Conservation (phyloP, 805 yeast species). For the Zygosaccharomyces siamensis region DNA sequence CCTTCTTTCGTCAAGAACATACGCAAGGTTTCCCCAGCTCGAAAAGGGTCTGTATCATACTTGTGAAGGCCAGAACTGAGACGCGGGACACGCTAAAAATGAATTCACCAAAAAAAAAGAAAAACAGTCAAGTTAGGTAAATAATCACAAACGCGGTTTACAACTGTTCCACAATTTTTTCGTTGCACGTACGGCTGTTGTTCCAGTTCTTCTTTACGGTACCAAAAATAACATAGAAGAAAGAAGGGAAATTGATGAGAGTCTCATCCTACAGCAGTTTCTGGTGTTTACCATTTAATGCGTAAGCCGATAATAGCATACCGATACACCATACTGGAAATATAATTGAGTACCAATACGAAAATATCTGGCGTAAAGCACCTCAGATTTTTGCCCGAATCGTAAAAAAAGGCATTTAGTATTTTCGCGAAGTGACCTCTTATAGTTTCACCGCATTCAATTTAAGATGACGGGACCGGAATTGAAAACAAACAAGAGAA, state of each 20-base stretch:
- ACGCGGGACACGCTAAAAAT: neutral
- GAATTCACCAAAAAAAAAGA: neutral
- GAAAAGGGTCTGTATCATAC: neutral
- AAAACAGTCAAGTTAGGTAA: neutral
- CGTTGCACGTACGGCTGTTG: neutral
- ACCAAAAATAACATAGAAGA: neutral
- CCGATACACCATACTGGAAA: neutral
- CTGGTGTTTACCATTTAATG: neutral
- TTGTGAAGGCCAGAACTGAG: conserved; percentile 1
- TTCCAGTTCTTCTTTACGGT: neutral
- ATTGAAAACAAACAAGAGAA: neutral
- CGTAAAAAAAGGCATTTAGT: too few species aligned
- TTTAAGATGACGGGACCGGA: neutral
- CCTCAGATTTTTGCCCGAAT: too few species aligned
- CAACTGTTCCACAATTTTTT: neutral
- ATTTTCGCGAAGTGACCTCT: too few species aligned
- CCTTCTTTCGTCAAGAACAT: neutral
- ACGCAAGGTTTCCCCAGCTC: neutral
- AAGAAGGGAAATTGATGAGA: too few species aligned
- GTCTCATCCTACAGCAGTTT: neutral
- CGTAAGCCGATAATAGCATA: neutral
- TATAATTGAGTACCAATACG: neutral
- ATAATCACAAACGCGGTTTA: conserved; percentile 4
- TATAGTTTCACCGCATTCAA: too few species aligned
- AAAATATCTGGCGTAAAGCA: too few species aligned